Evolutionary conservation across 306 rosid genomes (phyloP).

Genomic region (Abrus pulchellus): DNA sequence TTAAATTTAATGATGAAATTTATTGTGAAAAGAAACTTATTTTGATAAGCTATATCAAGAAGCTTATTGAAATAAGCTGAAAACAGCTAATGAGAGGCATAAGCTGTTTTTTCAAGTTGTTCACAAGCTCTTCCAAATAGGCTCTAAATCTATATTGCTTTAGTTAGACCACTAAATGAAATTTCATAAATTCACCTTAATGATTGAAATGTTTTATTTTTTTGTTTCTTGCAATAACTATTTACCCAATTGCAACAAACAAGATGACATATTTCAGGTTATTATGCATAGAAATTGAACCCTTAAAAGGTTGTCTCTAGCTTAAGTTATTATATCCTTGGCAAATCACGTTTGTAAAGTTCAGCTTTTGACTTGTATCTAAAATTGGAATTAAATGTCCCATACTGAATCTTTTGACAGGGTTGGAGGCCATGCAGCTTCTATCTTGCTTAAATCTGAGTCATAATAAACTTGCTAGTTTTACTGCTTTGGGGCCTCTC

Average conservation of each 20-base stretch:
- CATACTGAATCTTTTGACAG: conserved; percentile 60
- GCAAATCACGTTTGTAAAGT: conserved; percentile 1
- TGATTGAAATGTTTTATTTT: not conserved
- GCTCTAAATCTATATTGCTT: conserved; percentile 30
- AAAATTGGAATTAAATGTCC: conserved; percentile 14
- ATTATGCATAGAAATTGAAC: not conserved
- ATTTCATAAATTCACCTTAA: conserved; percentile 15
- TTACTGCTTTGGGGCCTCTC: conserved; percentile 79
- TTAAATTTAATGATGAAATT: too few relatives aligned
- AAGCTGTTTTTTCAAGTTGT: too few relatives aligned
- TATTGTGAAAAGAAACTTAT: too few relatives aligned
- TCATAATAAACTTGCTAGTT: conserved; percentile 73
- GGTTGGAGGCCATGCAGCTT: conserved; percentile 93
- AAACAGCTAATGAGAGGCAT: too few relatives aligned
- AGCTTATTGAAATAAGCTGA: too few relatives aligned
- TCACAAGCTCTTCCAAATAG: too few relatives aligned
- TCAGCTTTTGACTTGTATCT: conserved; percentile 36
- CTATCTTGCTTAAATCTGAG: conserved; percentile 80
- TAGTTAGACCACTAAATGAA: conserved; percentile 16
- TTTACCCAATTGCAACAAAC: conserved; percentile 18
- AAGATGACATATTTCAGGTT: not conserved
- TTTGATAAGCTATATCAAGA: too few relatives aligned
- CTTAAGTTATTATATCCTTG: conserved; percentile 21
- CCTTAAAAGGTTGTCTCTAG: conserved; percentile 15
- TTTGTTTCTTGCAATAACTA: conserved; percentile 27